Conservation (phyloP, 2,329 filamentous ascomycete genomes). For the Endoconidiophora laricicola region DNA sequence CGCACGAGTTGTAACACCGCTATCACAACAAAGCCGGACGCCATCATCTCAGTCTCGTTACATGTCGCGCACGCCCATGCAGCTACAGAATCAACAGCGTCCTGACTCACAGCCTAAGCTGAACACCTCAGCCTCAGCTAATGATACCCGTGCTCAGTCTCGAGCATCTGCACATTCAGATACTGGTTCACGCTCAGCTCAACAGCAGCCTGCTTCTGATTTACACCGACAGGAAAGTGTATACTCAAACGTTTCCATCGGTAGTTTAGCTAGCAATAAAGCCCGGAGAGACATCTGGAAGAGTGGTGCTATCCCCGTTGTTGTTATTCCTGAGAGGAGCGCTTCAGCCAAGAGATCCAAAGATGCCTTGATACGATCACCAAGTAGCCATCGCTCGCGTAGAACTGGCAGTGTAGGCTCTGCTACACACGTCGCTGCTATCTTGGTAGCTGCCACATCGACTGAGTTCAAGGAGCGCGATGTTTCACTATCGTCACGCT, state of each 20-base stretch:
- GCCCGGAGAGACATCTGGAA: slow-evolving; percentile 43
- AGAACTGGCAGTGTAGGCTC: slow-evolving; percentile 36
- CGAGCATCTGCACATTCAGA: background rate
- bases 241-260: slow-evolving; percentile 30
- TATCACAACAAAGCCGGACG: background rate
- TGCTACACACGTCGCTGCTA: slow-evolving; percentile 17
- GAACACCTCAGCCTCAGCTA: slow-evolving; percentile 17
- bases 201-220: no score
- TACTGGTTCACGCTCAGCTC: background rate
- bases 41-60: slow-evolving; percentile 2
- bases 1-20: background rate
- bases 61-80: background rate
- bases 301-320: slow-evolving; percentile 43
- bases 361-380: slow-evolving; percentile 41
- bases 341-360: slow-evolving; percentile 34
- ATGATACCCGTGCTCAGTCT: background rate
- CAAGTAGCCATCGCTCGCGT: slow-evolving; percentile 40
- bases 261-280: slow-evolving; percentile 35
- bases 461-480: background rate
- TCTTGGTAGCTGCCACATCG: background rate
- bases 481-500: background rate
- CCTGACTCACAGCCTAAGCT: slow-evolving; percentile 18
- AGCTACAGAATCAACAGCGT: slow-evolving; percentile 6
- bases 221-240: slow-evolving; percentile 28
- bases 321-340: slow-evolving; percentile 41